Evolutionary conservation across 352 stramenopile species (phyloP).

Genomic region (Pythium aphanidermatum): DNA sequence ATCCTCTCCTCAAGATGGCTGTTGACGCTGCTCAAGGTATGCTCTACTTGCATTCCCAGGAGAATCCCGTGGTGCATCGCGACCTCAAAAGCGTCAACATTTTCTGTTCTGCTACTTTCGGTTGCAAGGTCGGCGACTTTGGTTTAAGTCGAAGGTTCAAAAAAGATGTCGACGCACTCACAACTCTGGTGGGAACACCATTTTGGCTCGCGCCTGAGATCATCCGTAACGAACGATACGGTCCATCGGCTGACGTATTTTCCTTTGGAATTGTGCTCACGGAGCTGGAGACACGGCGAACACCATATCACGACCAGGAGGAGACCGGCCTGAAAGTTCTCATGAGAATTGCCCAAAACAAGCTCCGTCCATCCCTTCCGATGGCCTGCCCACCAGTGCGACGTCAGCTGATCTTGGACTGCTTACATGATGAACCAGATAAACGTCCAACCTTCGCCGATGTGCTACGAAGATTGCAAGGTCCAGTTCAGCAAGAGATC

Average conservation of each 20-base stretch:
- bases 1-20: constrained; percentile 85
- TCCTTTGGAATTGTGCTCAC: constrained; percentile 88
- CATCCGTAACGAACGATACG: constrained; percentile 83
- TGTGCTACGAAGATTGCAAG: constrained; percentile 69
- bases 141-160: constrained; percentile 78
- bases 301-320: constrained; percentile 73
- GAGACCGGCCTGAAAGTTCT: constrained; percentile 76
- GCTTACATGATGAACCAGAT: constrained; percentile 45
- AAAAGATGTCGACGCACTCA: constrained; percentile 77
- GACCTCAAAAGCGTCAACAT: constrained; percentile 89
- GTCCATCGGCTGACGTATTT: constrained; percentile 76
- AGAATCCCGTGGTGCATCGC: constrained; percentile 76
- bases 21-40: constrained; percentile 81
- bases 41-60: constrained; percentile 84
- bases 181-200: constrained; percentile 76
- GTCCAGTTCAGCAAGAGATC: constrained; percentile 70
- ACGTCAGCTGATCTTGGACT: constrained; percentile 68
- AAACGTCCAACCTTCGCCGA: constrained; percentile 69
- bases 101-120: constrained; percentile 81
- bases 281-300: constrained; percentile 76
- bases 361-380: constrained; percentile 67
- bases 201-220: constrained; percentile 88
- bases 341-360: constrained; percentile 69
- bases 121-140: constrained; percentile 87
- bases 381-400: constrained; percentile 46